Evolutionary conservation across 2,329 filamentous ascomycete species (phyloP).

Genomic region (Stemphylium beticola): DNA sequence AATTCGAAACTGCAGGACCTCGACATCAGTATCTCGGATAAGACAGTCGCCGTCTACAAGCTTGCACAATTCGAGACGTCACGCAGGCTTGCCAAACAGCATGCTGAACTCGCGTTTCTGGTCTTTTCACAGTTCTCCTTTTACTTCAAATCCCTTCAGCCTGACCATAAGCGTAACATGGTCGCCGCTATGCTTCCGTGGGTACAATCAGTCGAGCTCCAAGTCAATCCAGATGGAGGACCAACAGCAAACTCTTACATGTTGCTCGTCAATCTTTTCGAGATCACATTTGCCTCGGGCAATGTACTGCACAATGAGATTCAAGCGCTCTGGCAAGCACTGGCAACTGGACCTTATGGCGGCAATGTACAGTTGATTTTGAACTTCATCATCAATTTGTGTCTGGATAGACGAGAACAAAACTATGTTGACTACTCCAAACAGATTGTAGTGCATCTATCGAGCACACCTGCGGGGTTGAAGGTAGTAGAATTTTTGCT

Average conservation of each 20-base stretch:
- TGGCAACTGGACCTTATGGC: conserved; percentile 89
- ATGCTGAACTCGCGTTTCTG: conserved; percentile 87
- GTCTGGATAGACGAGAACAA: conserved; percentile 90
- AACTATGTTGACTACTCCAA: conserved; percentile 99
- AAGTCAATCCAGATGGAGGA: conserved; percentile 88
- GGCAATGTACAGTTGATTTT: conserved; percentile 94
- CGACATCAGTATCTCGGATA: conserved; percentile 97
- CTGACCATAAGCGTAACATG: conserved; percentile 87
- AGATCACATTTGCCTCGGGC: conserved; percentile 93
- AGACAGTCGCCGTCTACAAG: conserved; percentile 98
- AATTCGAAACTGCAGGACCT: conserved; percentile 95
- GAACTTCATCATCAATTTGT: conserved; percentile 95
- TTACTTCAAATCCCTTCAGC: conserved; percentile 87
- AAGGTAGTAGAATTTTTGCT: conserved; percentile 95
- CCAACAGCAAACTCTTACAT: conserved; percentile 94
- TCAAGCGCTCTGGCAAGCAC: conserved; percentile 94
- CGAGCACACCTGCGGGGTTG: conserved; percentile 80
- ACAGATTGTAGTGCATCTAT: conserved; percentile 95
- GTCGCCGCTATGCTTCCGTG: conserved; percentile 93
- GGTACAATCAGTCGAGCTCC: conserved; percentile 93
- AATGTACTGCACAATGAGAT: conserved; percentile 93
- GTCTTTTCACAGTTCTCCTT: conserved; percentile 95
- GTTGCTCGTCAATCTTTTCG: conserved; percentile 89
- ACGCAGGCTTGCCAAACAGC: conserved; percentile 83
- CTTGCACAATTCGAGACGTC: conserved; percentile 97